Evolutionary conservation across 2,329 filamentous ascomycete species (phyloP), one percentile per base, ranked within the genome.

Genomic region (Cladosporium sp.): DNA sequence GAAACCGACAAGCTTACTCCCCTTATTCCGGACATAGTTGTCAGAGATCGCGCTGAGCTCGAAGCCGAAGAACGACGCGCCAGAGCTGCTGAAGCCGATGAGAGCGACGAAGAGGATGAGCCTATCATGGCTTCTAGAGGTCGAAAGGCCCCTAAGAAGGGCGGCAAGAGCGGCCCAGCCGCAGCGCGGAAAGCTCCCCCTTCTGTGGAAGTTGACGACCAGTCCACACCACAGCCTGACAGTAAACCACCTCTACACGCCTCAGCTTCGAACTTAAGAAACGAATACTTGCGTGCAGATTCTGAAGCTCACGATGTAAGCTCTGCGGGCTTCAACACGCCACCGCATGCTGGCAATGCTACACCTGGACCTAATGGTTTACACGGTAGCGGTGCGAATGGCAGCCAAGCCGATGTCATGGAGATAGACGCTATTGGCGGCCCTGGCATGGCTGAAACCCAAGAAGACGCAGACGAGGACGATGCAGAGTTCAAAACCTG

Each of bases 111-210:
- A 65, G 72, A 72, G 62, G 65, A 59, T 57, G 61, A 54, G 69
- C 93, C 93, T 7, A 97, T 98, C 63, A 97, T 97, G 88, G 93
- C 93, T 51, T 96, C 92, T 43, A 82, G 93, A 57, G 93, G 93
- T 47, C 85, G 93, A 38, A 95, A 92, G 66, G 88, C 90, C 13
- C 87, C 84, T 5, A 83, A 88, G 58, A 91, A 87, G 64, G 85
- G 89, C 18, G 83, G 83, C 55, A 92, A 85, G 61, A 80, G 81
- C 12, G 59, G 52, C 32, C 56, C 63, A 1, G 54, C 60, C 12
- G 59, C 62, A 9, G 61, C 61, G 2, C 56, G 59, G 20, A 63
- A 64, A 57, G 51, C 57, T 11, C 60, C 59, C 8, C 55, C 58
- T 18, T 75, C 80, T 41, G 84, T 86, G 51, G 81, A 83, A 56